These are phyloP conservation scores for Leishmania arabica DNA, from an alignment of 208 protist species.

Conservation along the genomic window DNA sequence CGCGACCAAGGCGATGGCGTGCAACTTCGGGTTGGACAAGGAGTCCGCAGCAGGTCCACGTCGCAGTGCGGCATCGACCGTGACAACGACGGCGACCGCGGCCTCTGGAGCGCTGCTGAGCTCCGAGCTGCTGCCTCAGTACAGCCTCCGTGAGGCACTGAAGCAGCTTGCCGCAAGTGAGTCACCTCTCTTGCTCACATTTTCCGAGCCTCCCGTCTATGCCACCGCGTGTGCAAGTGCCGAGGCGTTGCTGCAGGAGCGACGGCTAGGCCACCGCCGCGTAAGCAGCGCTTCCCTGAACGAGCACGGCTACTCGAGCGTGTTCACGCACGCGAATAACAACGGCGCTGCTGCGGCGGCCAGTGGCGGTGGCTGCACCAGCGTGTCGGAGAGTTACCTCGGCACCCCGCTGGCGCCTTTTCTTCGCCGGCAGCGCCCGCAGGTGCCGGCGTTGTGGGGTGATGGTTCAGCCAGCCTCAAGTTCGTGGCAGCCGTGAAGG, in stretches of 20 bases:
- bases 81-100: constrained; percentile 14
- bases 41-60: background rate
- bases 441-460: constrained; percentile 49
- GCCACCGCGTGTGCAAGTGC: constrained; percentile 23
- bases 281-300: constrained; percentile 1
- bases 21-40: background rate
- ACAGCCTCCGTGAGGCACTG: constrained; percentile 20
- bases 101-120: constrained; percentile 11
- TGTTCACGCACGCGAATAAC: background rate
- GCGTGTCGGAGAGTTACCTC: constrained; percentile 9
- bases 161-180: constrained; percentile 16
- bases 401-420: constrained; percentile 15
- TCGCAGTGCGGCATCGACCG: constrained; percentile 16
- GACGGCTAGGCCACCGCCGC: constrained; percentile 12
- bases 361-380: constrained; percentile 1
- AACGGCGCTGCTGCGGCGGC: background rate
- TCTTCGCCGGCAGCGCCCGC: constrained; percentile 12
- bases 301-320: constrained; percentile 9
- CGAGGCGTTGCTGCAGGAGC: constrained; percentile 21
- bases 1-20: background rate
- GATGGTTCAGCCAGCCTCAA: constrained; percentile 38
- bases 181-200: constrained; percentile 28
- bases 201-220: constrained; percentile 31
- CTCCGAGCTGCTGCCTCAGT: constrained; percentile 9
- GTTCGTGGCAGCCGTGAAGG: constrained; percentile 41